Evolutionary conservation across 306 rosid genomes (phyloP).

Genomic region (Carpinus viminea): DNA sequence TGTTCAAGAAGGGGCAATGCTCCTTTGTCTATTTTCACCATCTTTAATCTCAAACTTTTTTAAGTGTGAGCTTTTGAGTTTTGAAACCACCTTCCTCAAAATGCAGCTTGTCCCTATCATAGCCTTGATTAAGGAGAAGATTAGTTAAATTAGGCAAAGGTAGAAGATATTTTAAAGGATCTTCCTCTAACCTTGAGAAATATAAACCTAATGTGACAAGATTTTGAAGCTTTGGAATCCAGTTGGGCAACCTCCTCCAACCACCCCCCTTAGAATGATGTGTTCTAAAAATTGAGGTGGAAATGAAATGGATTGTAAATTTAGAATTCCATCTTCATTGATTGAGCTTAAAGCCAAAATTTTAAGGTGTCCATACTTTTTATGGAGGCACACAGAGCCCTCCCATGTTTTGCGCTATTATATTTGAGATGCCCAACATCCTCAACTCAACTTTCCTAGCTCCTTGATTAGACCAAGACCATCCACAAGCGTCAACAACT

Average conservation of each 20-base stretch:
- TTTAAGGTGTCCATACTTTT: constrained; percentile 21
- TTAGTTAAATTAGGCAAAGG: background rate
- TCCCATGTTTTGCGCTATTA: background rate
- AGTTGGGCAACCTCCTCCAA: constrained; percentile 16
- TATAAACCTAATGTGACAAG: background rate
- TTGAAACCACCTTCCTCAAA: constrained; percentile 6
- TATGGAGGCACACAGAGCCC: background rate
- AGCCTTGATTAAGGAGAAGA: background rate
- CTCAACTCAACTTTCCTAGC: background rate
- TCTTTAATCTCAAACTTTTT: background rate
- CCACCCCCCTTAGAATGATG: constrained; percentile 14
- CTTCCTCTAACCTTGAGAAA: constrained; percentile 7
- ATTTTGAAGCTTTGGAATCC: constrained; percentile 14
- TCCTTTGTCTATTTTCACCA: background rate
- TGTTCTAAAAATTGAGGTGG: constrained; percentile 1
- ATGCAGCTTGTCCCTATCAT: constrained; percentile 12
- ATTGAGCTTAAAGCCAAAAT: background rate
- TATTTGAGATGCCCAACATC: background rate
- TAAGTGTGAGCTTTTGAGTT: background rate
- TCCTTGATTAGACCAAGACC: background rate
- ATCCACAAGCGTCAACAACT: background rate
- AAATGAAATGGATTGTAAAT: constrained; percentile 8
- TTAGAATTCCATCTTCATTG: constrained; percentile 20
- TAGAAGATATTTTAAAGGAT: constrained; percentile 3
- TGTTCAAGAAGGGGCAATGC: constrained; percentile 14